Conservation (phyloP, 2,329 filamentous ascomycete genomes). For the Botrytis cinerea region DNA sequence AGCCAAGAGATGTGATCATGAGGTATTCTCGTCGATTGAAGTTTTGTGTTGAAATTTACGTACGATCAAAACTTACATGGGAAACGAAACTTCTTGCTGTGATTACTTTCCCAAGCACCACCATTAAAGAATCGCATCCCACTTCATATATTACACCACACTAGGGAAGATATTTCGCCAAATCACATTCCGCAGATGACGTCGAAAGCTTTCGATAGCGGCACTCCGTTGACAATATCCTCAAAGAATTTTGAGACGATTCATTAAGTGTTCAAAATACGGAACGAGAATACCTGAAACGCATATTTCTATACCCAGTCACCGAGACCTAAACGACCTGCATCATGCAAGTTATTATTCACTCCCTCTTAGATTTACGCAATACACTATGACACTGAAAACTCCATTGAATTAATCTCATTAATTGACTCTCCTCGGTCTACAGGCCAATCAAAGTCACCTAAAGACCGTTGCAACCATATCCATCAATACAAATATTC, state of each 20-base stretch:
- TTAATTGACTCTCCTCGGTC: background rate
- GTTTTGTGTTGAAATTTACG: accelerated
- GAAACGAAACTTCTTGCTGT: background rate
- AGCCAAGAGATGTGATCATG: background rate
- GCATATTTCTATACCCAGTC: background rate
- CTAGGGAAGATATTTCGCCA: background rate
- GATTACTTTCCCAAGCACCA: background rate
- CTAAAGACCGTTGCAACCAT: background rate
- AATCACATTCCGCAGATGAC: no score
- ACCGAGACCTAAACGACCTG: background rate
- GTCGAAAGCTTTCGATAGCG: no score
- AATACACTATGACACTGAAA: background rate
- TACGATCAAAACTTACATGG: no score
- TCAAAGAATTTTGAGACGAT: background rate
- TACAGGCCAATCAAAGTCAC: no score
- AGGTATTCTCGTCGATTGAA: background rate
- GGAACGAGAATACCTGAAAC: background rate
- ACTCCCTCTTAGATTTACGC: background rate
- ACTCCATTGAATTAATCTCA: background rate
- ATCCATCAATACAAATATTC: no score
- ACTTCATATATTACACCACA: background rate
- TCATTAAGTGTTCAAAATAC: background rate
- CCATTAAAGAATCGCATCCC: no score
- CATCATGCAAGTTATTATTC: no score
- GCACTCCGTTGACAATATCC: no score